A percentile compares a stretch with the other conserved stretches of the same genome.
These are phyloP conservation scores for Cercis canadensis DNA, from an alignment of 306 rosid species.

Conservation along the genomic window DNA sequence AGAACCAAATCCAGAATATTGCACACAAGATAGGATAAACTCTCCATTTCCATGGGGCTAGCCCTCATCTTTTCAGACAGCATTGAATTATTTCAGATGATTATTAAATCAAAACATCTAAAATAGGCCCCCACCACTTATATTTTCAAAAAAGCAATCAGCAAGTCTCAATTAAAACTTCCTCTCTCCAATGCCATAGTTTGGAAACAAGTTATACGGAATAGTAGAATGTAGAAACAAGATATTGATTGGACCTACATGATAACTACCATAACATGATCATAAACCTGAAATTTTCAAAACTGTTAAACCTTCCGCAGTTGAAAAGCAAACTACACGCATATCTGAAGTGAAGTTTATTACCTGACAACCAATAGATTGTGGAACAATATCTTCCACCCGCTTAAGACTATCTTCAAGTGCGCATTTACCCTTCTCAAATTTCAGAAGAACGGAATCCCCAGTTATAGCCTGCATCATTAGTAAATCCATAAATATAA, in stretches of 20 bases:
- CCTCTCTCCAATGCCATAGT: background rate
- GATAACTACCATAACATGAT: constrained; percentile 27
- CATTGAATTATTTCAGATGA: background rate
- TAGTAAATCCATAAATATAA: constrained; percentile 31
- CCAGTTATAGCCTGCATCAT: constrained; percentile 88
- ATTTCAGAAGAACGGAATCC: constrained; percentile 88
- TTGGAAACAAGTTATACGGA: background rate
- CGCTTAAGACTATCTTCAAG: constrained; percentile 84
- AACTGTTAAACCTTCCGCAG: background rate
- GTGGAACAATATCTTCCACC: constrained; percentile 93
- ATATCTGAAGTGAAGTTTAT: constrained; percentile 15
- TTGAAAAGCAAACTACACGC: constrained; percentile 10
- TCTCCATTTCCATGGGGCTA: background rate
- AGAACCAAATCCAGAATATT: constrained; percentile 14
- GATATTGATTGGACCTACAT: background rate
- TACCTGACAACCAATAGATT: constrained; percentile 95
- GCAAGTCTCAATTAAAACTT: constrained; percentile 13
- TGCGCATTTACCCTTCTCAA: constrained; percentile 87
- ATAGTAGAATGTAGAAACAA: background rate
- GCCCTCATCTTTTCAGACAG: background rate
- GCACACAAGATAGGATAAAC: constrained; percentile 11
- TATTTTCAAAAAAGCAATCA: constrained; percentile 12
- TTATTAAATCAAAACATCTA: background rate
- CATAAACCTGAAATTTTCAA: constrained; percentile 18
- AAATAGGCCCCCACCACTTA: background rate